Evolutionary conservation across 1,284 basidiomycete genomes (phyloP).

Genomic region (Sphaerobolus stellatus): DNA sequence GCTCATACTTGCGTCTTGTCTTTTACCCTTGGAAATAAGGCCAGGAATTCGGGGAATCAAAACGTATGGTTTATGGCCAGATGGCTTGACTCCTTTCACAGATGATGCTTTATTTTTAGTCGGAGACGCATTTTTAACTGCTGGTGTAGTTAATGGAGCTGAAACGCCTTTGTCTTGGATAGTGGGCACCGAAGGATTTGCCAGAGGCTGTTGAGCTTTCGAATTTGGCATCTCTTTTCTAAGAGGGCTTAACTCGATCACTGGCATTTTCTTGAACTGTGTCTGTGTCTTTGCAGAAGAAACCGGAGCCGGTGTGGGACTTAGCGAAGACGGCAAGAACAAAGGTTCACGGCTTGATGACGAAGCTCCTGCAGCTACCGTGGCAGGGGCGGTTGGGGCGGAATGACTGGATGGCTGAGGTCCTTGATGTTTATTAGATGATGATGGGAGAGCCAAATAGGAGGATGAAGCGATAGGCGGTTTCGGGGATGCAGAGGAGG

Average conservation of each 20-base stretch:
- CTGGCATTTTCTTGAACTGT: not conserved
- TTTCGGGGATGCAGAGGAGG: not conserved
- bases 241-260: constrained; percentile 6
- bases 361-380: not conserved
- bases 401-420: not conserved
- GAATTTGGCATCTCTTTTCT: not conserved
- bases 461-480: too few species aligned
- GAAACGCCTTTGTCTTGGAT: not conserved
- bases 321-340: constrained; percentile 7
- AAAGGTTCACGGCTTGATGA: not conserved
- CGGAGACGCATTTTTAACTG: not conserved
- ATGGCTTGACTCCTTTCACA: not conserved
- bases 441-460: too few species aligned
- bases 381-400: too few species aligned
- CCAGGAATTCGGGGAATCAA: not conserved
- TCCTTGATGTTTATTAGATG: not conserved
- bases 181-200: not conserved
- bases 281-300: not conserved
- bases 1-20: not conserved
- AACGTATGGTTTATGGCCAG: not conserved
- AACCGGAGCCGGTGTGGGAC: not conserved
- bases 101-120: not conserved
- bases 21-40: not conserved
- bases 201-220: not conserved
- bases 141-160: not conserved